Conservation (phyloP, 2,329 filamentous ascomycete species). For the Huntiella abstrusa region DNA sequence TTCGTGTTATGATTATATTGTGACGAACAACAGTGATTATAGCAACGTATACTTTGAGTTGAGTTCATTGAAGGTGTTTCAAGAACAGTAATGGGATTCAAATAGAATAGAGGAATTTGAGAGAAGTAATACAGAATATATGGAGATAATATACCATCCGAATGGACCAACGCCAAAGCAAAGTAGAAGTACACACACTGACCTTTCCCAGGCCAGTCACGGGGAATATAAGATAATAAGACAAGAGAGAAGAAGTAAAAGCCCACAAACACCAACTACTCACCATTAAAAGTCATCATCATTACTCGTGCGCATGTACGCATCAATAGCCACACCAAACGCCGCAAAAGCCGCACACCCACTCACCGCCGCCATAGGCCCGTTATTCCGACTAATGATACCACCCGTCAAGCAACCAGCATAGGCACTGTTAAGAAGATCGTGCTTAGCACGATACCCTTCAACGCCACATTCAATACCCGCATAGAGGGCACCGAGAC, state of each 20-base stretch:
- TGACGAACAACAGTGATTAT: slow-evolving; percentile 36
- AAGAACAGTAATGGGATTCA: background rate
- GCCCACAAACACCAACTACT: background rate
- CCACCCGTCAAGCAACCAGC: slow-evolving; percentile 86
- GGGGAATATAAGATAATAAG: slow-evolving; percentile 1
- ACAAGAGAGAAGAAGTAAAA: slow-evolving; percentile 5
- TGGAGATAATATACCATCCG: background rate
- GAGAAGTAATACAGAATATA: background rate
- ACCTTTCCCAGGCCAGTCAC: background rate
- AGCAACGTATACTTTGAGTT: slow-evolving; percentile 47
- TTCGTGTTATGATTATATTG: slow-evolving; percentile 36
- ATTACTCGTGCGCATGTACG: slow-evolving; percentile 66
- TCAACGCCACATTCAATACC: slow-evolving; percentile 95
- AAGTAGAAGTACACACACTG: background rate
- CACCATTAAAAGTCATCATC: slow-evolving; percentile 23
- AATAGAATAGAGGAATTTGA: background rate
- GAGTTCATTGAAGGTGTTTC: slow-evolving; percentile 38
- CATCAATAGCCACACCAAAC: slow-evolving; percentile 81
- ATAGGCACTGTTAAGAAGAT: slow-evolving; percentile 68
- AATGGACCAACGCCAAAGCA: background rate
- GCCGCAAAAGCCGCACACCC: slow-evolving; percentile 89
- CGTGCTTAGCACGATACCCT: slow-evolving; percentile 81
- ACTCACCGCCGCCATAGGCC: slow-evolving; percentile 70
- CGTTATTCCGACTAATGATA: slow-evolving; percentile 67
- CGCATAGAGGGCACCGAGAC: slow-evolving; percentile 76